These are phyloP conservation scores for Fusarium redolens DNA, from an alignment of 2,329 filamentous ascomycete genomes.

Conservation along the genomic window DNA sequence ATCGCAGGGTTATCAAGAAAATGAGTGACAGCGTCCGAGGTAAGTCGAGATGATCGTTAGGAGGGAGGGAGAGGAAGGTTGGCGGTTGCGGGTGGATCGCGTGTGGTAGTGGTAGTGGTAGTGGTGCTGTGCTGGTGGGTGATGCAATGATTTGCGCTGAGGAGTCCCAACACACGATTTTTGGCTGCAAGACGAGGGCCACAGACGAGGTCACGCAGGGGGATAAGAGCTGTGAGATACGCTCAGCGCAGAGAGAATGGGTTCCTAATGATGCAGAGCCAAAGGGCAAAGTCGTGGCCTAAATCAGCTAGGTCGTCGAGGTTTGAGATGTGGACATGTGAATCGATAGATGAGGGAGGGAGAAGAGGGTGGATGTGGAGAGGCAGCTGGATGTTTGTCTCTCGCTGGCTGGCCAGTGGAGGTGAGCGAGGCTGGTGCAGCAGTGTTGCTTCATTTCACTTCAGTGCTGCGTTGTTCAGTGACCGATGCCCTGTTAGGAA, in stretches of 20 bases:
- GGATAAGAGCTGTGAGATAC: conserved; percentile 10
- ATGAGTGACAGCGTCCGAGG: conserved; percentile 35
- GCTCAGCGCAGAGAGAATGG: conserved; percentile 32
- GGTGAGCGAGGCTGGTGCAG: conserved; percentile 23
- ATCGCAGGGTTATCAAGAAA: conserved; percentile 47
- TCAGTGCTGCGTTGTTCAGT: conserved; percentile 11
- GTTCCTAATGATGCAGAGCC: conserved; percentile 22
- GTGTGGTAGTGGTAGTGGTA: conserved; percentile 34
- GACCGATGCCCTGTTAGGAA: conserved; percentile 15
- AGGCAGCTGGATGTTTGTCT: conserved; percentile 37
- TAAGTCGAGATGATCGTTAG: conserved; percentile 36
- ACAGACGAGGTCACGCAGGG: conserved; percentile 17
- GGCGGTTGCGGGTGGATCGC: conserved; percentile 46
- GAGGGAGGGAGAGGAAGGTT: conserved; percentile 38
- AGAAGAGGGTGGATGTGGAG: conserved; percentile 37
- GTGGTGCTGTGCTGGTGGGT: conserved; percentile 37
- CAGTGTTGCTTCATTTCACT: conserved; percentile 2
- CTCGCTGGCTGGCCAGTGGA: background rate
- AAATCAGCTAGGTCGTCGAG: conserved; percentile 29
- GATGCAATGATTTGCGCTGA: conserved; percentile 50
- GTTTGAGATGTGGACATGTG: conserved; percentile 36
- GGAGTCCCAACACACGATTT: conserved; percentile 47
- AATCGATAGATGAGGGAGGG: conserved; percentile 46
- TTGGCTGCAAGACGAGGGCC: conserved; percentile 36
- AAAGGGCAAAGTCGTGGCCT: conserved; percentile 35